A percentile compares a stretch with the other conserved stretches of the same genome.
Evolutionary conservation across 2,329 filamentous ascomycete genomes (phyloP).

Genomic region (Dothistroma septosporum): DNA sequence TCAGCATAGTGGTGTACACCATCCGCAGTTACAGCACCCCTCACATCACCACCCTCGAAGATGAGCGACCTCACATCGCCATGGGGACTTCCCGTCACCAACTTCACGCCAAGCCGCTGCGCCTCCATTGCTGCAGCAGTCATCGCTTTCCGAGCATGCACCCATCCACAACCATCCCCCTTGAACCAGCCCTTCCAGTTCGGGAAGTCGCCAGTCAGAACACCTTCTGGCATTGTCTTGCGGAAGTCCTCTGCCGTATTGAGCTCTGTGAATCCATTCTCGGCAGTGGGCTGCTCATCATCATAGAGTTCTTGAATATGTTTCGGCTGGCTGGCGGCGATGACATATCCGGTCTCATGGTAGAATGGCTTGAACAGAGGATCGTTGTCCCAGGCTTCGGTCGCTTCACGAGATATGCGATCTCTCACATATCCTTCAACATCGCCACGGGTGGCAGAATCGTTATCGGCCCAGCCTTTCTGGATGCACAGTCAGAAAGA

Average conservation of each 20-base stretch:
- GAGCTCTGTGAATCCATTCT: slow-evolving; percentile 31
- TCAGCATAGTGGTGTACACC: slow-evolving; percentile 42
- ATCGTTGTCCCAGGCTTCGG: slow-evolving; percentile 44
- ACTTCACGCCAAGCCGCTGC: slow-evolving; percentile 44
- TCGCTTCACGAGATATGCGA: slow-evolving; percentile 34
- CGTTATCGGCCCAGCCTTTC: slow-evolving; percentile 19
- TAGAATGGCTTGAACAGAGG: slow-evolving; percentile 43
- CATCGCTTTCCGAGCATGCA: slow-evolving; percentile 50
- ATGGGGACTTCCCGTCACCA: slow-evolving; percentile 41
- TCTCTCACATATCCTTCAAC: slow-evolving; percentile 37
- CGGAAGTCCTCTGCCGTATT: slow-evolving; percentile 46
- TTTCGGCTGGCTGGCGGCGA: slow-evolving; percentile 42
- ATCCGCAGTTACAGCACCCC: slow-evolving; percentile 44
- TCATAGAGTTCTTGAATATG: slow-evolving; percentile 29
- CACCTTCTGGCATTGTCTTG: slow-evolving; percentile 50
- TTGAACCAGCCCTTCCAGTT: slow-evolving; percentile 51
- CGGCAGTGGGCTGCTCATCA: slow-evolving; percentile 20
- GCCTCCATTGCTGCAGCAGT: slow-evolving; percentile 46
- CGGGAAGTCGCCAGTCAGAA: slow-evolving; percentile 49
- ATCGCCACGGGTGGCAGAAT: slow-evolving; percentile 26
- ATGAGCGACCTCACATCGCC: slow-evolving; percentile 41
- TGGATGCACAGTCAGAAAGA: neutral
- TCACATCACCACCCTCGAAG: slow-evolving; percentile 34
- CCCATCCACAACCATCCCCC: slow-evolving; percentile 49
- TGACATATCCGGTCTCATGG: slow-evolving; percentile 47